A percentile compares a stretch with the other conserved stretches of the same genome.
Conservation (phyloP, 176 grass and related monocot genomes). For the Rhipidocladum racemiflorum region DNA sequence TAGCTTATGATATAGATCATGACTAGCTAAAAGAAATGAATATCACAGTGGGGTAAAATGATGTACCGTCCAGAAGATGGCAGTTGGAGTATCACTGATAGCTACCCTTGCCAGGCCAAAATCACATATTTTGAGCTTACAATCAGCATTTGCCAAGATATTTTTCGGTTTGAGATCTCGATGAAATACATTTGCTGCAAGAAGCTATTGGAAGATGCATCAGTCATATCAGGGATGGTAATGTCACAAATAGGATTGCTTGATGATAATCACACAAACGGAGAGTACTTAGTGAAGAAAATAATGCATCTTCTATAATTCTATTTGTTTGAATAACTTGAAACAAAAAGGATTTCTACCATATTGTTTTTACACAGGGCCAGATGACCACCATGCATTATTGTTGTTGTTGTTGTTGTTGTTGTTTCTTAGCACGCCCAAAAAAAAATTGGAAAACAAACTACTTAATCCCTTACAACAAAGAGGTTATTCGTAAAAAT, state of each 20-base stretch:
- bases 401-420: no score
- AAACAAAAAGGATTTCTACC: neutral
- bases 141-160: slow-evolving; percentile 95
- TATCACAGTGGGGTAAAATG: neutral
- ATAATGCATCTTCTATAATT: neutral
- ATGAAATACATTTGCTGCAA: slow-evolving; percentile 95
- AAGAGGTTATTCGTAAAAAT: neutral
- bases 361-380: neutral
- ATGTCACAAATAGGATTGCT: neutral
- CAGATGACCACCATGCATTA: neutral
- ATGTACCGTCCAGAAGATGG: slow-evolving; percentile 93
- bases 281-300: neutral
- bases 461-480: slow-evolving; percentile 1
- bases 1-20: slow-evolving; percentile 10
- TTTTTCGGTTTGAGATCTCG: slow-evolving; percentile 98
- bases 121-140: slow-evolving; percentile 99
- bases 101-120: slow-evolving; percentile 94
- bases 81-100: slow-evolving; percentile 88
- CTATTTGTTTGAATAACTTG: neutral
- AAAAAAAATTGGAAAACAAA: neutral
- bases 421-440: neutral
- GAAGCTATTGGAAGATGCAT: slow-evolving; percentile 47
- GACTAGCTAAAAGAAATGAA: slow-evolving; percentile 7
- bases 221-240: slow-evolving; percentile 31
- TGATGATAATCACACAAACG: neutral